Base-by-base conservation (phyloP, 805 yeast species). In the Wickerhamiella spandovensis region DNA sequence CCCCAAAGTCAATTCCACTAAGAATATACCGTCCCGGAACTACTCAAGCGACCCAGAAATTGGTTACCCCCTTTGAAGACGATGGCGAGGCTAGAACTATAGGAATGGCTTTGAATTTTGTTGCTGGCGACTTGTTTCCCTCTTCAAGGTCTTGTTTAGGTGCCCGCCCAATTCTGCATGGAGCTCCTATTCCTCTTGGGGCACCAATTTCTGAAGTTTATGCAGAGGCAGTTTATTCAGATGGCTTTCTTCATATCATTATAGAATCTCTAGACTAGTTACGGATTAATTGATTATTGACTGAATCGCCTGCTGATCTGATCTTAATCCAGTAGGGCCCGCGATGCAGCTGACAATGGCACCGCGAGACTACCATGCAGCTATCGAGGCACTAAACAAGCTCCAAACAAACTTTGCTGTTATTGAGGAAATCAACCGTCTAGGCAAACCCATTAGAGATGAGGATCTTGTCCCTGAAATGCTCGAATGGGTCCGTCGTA, bases 331-430 rank as follows among this genome's bases (percentile, higher is more conserved):
- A 3, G 21, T 35, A 44, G 47, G 56, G 48, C 54, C 63, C 1
- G n/a, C n/a, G n/a, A 18, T 38, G 48, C 42, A 35, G 20, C 20
- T 17, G 17, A 17, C 17, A 15, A 35, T 35, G 39, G 20, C 39
- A 35, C 39, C 35, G 24, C 32, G 54, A 30, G 56, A 50, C 46
- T 66, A 65, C 48, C 47, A 74, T 63, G 96, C 88, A 66, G 98
- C 99, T 1, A 78, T 92, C 46, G 72, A 73, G 48, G 84, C 92
- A 2, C 73, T 92, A 60, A 92, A 92, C 67, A 75, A 87, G 2
- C 69, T 90, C 37, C 99, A 92, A 64, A 83, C 97, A 22, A 92
- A 94, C 64, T 87, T 82, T 64, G 88, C 95, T 22, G 79, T 88
- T 9, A 79, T 92, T 46, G 95, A 90, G 67, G 90, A 94, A 5